Conservation (phyloP, 345 rosid genomes). For the Eucalyptus rudis region DNA sequence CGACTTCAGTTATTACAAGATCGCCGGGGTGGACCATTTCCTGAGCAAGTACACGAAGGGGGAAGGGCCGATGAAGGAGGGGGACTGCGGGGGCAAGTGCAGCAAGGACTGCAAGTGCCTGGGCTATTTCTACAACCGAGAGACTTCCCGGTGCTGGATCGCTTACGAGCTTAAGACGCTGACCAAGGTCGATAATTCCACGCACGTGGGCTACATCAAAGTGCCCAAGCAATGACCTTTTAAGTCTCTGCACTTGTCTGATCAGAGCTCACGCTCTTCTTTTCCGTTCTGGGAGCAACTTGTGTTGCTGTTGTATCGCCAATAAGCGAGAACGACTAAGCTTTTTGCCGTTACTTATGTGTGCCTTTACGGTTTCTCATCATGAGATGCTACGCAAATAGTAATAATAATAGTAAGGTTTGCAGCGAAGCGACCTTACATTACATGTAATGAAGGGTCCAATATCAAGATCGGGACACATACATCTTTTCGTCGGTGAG, state of each 20-base stretch:
- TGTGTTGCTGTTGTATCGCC: not conserved
- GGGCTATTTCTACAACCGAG: constrained; percentile 7
- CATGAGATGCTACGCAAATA: not conserved
- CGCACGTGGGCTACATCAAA: constrained; percentile 11
- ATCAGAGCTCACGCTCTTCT: not conserved
- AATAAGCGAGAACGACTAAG: not conserved
- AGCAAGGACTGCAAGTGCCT: constrained; percentile 15
- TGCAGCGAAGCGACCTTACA: too few species aligned
- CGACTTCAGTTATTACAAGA: constrained; percentile 19
- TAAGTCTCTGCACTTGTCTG: not conserved
- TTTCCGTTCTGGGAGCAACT: not conserved
- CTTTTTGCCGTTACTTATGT: not conserved
- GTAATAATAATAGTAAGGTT: not conserved
- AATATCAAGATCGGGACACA: not conserved
- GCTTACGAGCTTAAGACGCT: constrained; percentile 15
- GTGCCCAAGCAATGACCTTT: not conserved
- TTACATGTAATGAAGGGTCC: not conserved
- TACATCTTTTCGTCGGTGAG: not conserved
- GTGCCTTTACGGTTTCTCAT: not conserved
- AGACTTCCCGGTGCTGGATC: constrained; percentile 10
- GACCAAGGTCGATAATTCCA: constrained; percentile 7
- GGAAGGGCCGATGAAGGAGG: constrained; percentile 13
- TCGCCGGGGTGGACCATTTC: constrained; percentile 45
- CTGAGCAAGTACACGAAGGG: constrained; percentile 26
- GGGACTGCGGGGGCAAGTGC: constrained; percentile 33